These are phyloP conservation scores for Botrytis medusae DNA, from an alignment of 2,329 filamentous ascomycete species.

Conservation along the genomic window DNA sequence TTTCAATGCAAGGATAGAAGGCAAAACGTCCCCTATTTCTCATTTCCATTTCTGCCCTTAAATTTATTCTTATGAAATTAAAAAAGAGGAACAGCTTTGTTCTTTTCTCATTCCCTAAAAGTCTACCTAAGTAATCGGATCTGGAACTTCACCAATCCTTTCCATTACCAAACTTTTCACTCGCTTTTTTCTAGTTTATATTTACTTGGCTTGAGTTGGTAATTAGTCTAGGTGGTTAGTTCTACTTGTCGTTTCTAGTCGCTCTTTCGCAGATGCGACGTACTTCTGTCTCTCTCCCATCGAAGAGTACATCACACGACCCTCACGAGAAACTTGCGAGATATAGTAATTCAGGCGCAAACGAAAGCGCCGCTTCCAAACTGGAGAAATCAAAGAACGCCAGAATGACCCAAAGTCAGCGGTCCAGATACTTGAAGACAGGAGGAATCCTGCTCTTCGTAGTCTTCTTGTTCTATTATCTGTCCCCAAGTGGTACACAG, in stretches of 20 bases:
- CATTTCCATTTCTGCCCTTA: conserved; percentile 25
- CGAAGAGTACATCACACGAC: conserved; percentile 59
- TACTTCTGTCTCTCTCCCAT: conserved; percentile 63
- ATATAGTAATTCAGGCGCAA: conserved; percentile 52
- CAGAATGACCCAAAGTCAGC: conserved; percentile 64
- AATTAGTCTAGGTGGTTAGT: conserved; percentile 19
- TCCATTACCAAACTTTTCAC: conserved; percentile 16
- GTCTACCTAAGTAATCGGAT: background rate
- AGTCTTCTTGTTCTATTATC: conserved; percentile 62
- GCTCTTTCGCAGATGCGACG: conserved; percentile 55
- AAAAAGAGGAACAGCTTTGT: background rate
- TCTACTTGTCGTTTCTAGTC: conserved; percentile 23
- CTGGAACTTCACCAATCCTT: conserved; percentile 16
- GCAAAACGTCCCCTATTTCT: conserved; percentile 16
- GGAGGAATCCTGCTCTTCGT: conserved; percentile 60
- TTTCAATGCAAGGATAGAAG: conserved; percentile 11
- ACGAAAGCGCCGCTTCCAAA: conserved; percentile 42
- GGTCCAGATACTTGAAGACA: conserved; percentile 65
- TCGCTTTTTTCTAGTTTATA: conserved; percentile 21
- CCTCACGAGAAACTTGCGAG: conserved; percentile 65
- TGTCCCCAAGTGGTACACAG: conserved; percentile 55
- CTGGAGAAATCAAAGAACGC: conserved; percentile 57
- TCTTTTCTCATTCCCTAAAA: background rate
- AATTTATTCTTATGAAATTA: background rate
- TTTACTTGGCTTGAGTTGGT: conserved; percentile 3